phyloP scores from a whole-genome alignment of 805 yeast species.

The Vanderwaltozyma tropicalis region DNA sequence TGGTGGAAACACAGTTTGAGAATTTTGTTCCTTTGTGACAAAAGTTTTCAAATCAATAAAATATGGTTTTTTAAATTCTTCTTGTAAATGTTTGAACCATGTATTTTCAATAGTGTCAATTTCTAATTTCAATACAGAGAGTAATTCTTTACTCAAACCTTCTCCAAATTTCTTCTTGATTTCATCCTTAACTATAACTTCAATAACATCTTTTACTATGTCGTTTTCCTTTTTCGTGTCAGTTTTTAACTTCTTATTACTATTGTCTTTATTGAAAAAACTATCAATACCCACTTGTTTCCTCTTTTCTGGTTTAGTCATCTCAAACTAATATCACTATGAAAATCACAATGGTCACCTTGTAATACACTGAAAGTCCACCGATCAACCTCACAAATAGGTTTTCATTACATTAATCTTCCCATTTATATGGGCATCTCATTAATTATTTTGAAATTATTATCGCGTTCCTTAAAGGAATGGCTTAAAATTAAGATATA shows the following conservation, averaged over 20 bases:
- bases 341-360: too few relatives aligned
- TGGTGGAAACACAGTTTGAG: slow-evolving; percentile 67
- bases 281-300: slow-evolving; percentile 11
- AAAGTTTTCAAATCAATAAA: slow-evolving; percentile 65
- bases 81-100: slow-evolving; percentile 64
- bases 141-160: neutral
- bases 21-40: slow-evolving; percentile 37
- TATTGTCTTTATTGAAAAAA: slow-evolving; percentile 6
- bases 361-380: too few relatives aligned
- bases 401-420: too few relatives aligned
- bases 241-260: neutral
- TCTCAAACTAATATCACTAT: neutral
- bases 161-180: neutral
- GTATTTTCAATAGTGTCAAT: slow-evolving; percentile 57
- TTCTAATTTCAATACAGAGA: slow-evolving; percentile 49
- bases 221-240: neutral
- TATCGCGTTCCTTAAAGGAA: too few relatives aligned
- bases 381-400: too few relatives aligned
- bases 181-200: neutral
- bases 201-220: neutral
- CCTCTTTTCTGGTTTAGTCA: slow-evolving; percentile 9
- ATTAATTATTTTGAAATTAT: too few relatives aligned
- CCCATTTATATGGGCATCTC: too few relatives aligned
- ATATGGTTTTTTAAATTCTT: slow-evolving; percentile 76
- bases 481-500: too few relatives aligned